Conservation (phyloP, 805 yeast genomes). For the Spathaspora boniae region DNA sequence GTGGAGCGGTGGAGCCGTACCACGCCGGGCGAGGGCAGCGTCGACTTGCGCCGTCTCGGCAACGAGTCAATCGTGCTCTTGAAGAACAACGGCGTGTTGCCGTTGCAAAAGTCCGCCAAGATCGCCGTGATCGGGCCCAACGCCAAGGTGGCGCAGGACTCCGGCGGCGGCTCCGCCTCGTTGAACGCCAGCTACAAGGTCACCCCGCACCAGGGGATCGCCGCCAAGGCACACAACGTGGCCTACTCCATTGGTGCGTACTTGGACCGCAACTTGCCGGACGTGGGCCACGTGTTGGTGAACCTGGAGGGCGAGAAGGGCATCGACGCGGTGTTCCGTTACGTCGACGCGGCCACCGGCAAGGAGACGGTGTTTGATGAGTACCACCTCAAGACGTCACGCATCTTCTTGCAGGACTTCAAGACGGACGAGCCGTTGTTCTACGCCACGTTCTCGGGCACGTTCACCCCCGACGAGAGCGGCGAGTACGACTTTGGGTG, state of each 20-base stretch:
- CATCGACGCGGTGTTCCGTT: constrained; percentile 16
- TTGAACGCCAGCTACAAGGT: constrained; percentile 45
- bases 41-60: constrained; percentile 44
- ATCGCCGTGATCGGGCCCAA: constrained; percentile 60
- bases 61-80: constrained; percentile 52
- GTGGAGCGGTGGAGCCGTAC: too few species aligned
- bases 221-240: constrained; percentile 21
- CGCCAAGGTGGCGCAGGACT: constrained; percentile 45
- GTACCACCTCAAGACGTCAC: constrained; percentile 14
- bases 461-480: constrained; percentile 42
- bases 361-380: constrained; percentile 17
- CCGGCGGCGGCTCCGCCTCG: constrained; percentile 66
- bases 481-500: constrained; percentile 53
- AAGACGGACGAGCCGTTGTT: constrained; percentile 21
- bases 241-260: constrained; percentile 31
- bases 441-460: constrained; percentile 43
- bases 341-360: constrained; percentile 12
- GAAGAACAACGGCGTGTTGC: constrained; percentile 51
- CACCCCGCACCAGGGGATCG: constrained; percentile 48
- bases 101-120: constrained; percentile 33
- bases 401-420: constrained; percentile 20
- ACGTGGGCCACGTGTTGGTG: constrained; percentile 19
- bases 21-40: constrained; percentile 30
- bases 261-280: constrained; percentile 29
- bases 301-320: constrained; percentile 22